phyloP scores from a whole-genome alignment of 1,139 yeast species.

The Protomyces gravidus region DNA sequence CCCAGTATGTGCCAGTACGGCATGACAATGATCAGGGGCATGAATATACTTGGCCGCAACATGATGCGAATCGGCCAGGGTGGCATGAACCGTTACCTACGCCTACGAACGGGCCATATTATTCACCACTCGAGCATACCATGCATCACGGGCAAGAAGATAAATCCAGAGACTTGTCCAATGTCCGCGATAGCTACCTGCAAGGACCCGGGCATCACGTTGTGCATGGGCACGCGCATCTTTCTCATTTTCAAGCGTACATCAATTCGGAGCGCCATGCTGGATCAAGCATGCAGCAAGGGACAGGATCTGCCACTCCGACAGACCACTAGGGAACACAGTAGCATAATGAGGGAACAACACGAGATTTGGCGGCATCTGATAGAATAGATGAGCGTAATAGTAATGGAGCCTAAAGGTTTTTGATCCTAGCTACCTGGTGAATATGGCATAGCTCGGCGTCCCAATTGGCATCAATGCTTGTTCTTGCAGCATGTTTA shows the following conservation, averaged over 20 bases:
- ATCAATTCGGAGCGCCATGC: neutral
- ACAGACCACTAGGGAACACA: too few species aligned
- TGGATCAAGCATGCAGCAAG: neutral
- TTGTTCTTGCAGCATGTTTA: neutral
- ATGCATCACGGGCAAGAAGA: neutral
- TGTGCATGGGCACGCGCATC: neutral
- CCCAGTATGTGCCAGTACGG: too few species aligned
- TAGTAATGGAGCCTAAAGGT: neutral
- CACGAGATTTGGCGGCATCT: too few species aligned
- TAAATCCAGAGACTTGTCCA: neutral
- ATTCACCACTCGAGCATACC: neutral
- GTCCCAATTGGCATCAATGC: constrained; percentile 1
- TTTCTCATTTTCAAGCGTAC: neutral
- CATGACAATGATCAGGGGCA: too few species aligned
- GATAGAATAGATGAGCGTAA: too few species aligned
- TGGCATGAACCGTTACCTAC: too few species aligned
- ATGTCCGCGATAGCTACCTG: neutral
- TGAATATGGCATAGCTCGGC: constrained; percentile 1
- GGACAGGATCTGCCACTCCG: too few species aligned
- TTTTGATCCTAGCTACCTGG: constrained; percentile 3
- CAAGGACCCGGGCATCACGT: neutral
- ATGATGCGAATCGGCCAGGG: too few species aligned
- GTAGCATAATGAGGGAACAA: too few species aligned
- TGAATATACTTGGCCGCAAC: too few species aligned
- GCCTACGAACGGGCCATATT: neutral